Evolutionary conservation across 2,329 filamentous ascomycete species (phyloP).

Genomic region (Talaromyces sp.): DNA sequence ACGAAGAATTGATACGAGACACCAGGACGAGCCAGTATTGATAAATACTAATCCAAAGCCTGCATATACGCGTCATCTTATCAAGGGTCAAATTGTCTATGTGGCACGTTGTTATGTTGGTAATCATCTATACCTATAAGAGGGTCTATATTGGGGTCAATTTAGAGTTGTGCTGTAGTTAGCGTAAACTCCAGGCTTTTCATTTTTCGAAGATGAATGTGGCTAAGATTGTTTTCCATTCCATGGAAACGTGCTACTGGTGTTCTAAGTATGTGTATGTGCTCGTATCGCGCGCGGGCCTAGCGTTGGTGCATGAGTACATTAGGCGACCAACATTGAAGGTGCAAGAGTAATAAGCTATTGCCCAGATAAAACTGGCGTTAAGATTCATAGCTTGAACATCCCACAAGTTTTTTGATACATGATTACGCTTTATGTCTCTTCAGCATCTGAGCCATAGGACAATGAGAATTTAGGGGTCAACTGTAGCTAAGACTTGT

Average conservation of each 20-base stretch:
- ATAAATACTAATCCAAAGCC: not conserved
- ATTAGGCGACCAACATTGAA: too few relatives aligned
- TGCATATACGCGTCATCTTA: not conserved
- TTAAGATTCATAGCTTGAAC: too few relatives aligned
- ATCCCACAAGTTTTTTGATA: too few relatives aligned
- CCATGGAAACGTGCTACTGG: not conserved
- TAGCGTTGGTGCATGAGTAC: not conserved
- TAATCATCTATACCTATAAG: too few relatives aligned
- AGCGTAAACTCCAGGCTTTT: not conserved
- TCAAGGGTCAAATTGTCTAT: not conserved
- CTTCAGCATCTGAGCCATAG: not conserved
- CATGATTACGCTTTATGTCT: not conserved
- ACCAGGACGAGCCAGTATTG: too few relatives aligned
- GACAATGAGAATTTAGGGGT: not conserved
- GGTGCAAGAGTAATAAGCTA: not conserved
- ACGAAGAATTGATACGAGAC: too few relatives aligned
- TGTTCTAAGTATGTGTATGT: not conserved
- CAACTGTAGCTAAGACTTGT: not conserved
- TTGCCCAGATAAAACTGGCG: too few relatives aligned
- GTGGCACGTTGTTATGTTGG: not conserved
- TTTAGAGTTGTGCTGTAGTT: not conserved
- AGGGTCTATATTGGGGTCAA: not conserved
- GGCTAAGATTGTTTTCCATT: too few relatives aligned
- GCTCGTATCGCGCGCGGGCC: not conserved
- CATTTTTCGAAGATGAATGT: not conserved